Evolutionary conservation across 768 basidiomycete species (phyloP), one percentile per base, ranked within the genome.

Genomic region (Pleurotus salmoneostramineus): DNA sequence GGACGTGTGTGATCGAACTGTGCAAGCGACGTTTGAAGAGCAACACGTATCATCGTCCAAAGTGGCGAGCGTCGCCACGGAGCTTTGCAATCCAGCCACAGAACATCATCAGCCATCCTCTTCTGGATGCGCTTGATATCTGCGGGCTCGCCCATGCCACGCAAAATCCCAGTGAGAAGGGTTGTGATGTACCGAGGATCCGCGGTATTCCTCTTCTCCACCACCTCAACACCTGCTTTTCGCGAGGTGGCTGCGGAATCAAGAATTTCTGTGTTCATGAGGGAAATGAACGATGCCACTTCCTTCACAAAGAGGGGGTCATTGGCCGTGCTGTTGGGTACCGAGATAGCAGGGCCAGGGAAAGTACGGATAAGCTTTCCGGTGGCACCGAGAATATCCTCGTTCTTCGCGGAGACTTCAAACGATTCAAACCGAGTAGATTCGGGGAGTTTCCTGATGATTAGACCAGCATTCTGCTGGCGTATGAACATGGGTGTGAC

Each of bases 41-140:
- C 70, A 3, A 83, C 77, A 6, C 81, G 76, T 35, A 80, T 64
- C 10, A 80, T 63, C 3, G 82, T 73, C 81, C 82, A 84, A 8
- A 80, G 66, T 0, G 79, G 67, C 5, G 80, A 79, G 21, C 82
- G 71, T 31, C 83, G 68, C 82, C 82, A 84, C 11, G 69, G 83
- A 56, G 71, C 66, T 33, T 61, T 51, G 2, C 75, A 67, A 17
- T 68, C 57, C 3, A 69, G 42, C 76, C 78, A 78, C 21, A 78
- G 66, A 2, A 81, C 75, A 21, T 83, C 77, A 51, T 83, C 81
- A 5, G 68, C 70, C 0, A 81, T 68, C 6, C 77, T 75, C 62
- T 83, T 83, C 10, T 56, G 61, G 15, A 77, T 71, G 40, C 68
- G 64, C 36, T 58, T 37, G 11, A 72, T 59, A 7, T 68, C 54